A percentile compares a stretch with the other conserved stretches of the same genome.
Conservation (phyloP, 257 asterid genomes). For the Parsonsia alboflavescens region DNA sequence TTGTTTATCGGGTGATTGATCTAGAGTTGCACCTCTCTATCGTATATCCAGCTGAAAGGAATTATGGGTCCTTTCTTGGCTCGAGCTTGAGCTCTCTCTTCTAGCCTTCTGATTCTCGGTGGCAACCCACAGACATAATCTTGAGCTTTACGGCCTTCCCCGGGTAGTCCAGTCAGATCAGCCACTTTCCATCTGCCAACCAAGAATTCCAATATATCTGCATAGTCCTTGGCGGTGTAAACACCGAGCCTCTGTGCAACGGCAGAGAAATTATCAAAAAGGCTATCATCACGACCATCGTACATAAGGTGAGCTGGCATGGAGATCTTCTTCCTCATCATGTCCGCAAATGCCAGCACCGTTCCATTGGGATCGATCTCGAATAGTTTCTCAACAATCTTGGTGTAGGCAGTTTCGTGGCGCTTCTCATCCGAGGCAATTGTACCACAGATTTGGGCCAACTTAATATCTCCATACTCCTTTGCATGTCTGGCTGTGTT, state of each 20-base stretch:
- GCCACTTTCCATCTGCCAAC: slow-evolving; percentile 66
- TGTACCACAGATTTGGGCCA: slow-evolving; percentile 73
- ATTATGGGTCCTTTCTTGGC: slow-evolving; percentile 46
- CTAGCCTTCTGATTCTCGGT: slow-evolving; percentile 55
- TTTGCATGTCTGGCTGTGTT: slow-evolving; percentile 73
- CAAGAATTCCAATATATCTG: slow-evolving; percentile 67
- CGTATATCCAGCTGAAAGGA: slow-evolving; percentile 65
- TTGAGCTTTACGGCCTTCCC: slow-evolving; percentile 66
- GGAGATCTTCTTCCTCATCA: slow-evolving; percentile 81
- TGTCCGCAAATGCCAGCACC: slow-evolving; percentile 59
- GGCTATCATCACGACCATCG: slow-evolving; percentile 62
- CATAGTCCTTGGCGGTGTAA: slow-evolving; percentile 69
- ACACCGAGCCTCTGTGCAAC: slow-evolving; percentile 72
- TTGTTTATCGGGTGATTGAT: slow-evolving; percentile 4
- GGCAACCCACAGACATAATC: slow-evolving; percentile 70
- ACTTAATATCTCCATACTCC: slow-evolving; percentile 62
- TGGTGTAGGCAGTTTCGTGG: slow-evolving; percentile 80
- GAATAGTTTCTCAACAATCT: slow-evolving; percentile 66
- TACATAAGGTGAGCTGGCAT: slow-evolving; percentile 91
- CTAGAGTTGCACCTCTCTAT: slow-evolving; percentile 63
- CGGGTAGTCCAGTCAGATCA: slow-evolving; percentile 44
- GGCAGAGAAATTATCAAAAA: slow-evolving; percentile 63
- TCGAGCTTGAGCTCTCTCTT: slow-evolving; percentile 62
- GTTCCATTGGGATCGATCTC: slow-evolving; percentile 80
- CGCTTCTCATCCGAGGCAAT: slow-evolving; percentile 84